A percentile compares a stretch with the other conserved stretches of the same genome.
Conservation (phyloP, 768 basidiomycete species). For the Lentinula raphanica region DNA sequence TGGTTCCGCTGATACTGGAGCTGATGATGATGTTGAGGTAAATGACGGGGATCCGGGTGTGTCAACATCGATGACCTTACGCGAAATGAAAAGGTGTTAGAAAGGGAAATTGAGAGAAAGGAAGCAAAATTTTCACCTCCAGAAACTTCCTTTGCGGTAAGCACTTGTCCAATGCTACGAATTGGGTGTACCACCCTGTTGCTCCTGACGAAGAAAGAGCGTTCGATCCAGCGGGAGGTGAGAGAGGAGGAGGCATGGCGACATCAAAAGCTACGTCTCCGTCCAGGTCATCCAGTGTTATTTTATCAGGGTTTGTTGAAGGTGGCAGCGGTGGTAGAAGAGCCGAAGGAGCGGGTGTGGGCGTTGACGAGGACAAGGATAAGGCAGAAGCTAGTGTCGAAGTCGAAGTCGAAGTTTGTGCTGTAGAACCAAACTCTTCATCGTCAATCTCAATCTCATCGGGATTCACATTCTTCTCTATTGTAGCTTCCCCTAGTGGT, state of each 20-base stretch:
- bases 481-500: no score
- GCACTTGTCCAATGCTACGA: slow-evolving; percentile 91
- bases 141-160: slow-evolving; percentile 70
- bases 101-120: neutral
- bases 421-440: slow-evolving; percentile 25
- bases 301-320: slow-evolving; percentile 45
- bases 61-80: slow-evolving; percentile 66
- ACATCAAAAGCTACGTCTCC: slow-evolving; percentile 23
- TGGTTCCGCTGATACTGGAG: neutral
- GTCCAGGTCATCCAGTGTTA: slow-evolving; percentile 42
- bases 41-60: slow-evolving; percentile 13
- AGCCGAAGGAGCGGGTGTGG: neutral
- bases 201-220: neutral
- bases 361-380: neutral
- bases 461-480: slow-evolving; percentile 28
- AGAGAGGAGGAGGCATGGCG: slow-evolving; percentile 27
- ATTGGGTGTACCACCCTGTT: slow-evolving; percentile 44
- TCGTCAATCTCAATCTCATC: slow-evolving; percentile 47
- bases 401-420: no score
- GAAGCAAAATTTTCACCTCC: slow-evolving; percentile 48
- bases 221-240: slow-evolving; percentile 16
- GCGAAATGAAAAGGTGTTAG: neutral
- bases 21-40: neutral
- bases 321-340: neutral
- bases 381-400: neutral